Conservation (phyloP, 2,329 filamentous ascomycete genomes). For the Epichloe brachyelytri region DNA sequence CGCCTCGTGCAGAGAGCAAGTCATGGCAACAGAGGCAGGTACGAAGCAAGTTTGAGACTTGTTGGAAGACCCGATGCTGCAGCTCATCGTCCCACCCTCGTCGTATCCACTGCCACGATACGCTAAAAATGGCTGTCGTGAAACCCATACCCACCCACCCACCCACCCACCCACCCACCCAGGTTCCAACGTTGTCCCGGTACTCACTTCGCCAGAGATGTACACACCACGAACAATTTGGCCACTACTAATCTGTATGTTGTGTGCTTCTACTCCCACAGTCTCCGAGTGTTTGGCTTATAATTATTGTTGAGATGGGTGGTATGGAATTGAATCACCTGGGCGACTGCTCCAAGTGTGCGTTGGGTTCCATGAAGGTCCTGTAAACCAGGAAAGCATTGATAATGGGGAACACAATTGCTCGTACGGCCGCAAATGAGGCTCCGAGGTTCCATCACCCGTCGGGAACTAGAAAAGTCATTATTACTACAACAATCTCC, state of each 20-base stretch:
- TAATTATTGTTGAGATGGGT: neutral
- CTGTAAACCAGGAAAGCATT: too few species aligned
- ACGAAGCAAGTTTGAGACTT: neutral
- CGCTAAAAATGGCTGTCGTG: constrained; percentile 5
- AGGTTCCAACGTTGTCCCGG: neutral
- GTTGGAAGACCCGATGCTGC: constrained; percentile 1
- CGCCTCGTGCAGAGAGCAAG: neutral
- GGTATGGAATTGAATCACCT: neutral
- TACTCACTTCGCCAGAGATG: too few species aligned
- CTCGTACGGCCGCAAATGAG: neutral
- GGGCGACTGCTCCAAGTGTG: neutral
- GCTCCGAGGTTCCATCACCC: neutral
- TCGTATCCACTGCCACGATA: constrained; percentile 3
- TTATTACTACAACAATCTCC: neutral
- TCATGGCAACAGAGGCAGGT: constrained; percentile 3
- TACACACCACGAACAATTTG: too few species aligned
- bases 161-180: neutral
- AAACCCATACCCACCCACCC: neutral
- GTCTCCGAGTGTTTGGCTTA: neutral
- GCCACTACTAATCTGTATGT: too few species aligned
- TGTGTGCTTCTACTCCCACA: neutral
- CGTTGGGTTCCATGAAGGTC: too few species aligned
- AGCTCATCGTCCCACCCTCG: constrained; percentile 1
- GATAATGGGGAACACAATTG: neutral
- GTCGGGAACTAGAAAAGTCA: neutral